Conservation (phyloP, 2,329 filamentous ascomycete species). For the Myotisia sp. region DNA sequence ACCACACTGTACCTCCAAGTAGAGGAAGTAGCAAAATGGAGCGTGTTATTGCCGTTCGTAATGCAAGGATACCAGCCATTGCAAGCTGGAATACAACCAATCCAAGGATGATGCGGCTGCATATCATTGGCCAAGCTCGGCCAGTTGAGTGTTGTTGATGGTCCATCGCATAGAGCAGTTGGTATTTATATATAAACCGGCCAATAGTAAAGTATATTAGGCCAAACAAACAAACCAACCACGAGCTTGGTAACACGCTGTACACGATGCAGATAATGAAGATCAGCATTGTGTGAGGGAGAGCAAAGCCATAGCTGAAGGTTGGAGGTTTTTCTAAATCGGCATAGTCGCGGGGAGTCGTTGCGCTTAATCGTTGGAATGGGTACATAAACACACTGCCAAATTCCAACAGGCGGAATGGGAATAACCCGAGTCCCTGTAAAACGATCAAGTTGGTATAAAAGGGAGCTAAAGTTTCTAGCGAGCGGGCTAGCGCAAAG, state of each 20-base stretch:
- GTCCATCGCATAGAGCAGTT: conserved; percentile 95
- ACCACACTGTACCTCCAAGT: conserved; percentile 71
- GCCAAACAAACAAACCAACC: conserved; percentile 63
- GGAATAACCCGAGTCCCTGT: conserved; percentile 84
- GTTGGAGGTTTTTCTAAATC: conserved; percentile 67
- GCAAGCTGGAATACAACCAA: conserved; percentile 80
- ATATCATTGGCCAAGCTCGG: conserved; percentile 91
- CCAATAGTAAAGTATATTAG: conserved; percentile 55
- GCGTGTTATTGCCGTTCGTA: conserved; percentile 57
- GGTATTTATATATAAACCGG: conserved; percentile 90
- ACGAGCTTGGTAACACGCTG: conserved; percentile 68
- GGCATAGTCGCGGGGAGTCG: conserved; percentile 77
- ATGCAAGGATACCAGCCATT: conserved; percentile 71
- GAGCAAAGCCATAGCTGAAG: conserved; percentile 92
- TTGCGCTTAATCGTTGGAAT: conserved; percentile 60
- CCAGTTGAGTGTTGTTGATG: conserved; percentile 90
- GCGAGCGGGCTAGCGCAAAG: conserved; percentile 56
- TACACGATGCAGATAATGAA: conserved; percentile 95
- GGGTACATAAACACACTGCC: conserved; percentile 75
- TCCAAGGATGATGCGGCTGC: conserved; percentile 75
- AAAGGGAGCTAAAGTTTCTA: conserved; percentile 63
- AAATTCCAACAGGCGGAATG: conserved; percentile 80
- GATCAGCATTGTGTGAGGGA: conserved; percentile 81
- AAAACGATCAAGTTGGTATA: conserved; percentile 91
- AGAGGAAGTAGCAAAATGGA: conserved; percentile 63